These are phyloP conservation scores for Lichtheimia hyalospora DNA, from an alignment of 371 early-diverging fungal genomes.

Conservation along the genomic window DNA sequence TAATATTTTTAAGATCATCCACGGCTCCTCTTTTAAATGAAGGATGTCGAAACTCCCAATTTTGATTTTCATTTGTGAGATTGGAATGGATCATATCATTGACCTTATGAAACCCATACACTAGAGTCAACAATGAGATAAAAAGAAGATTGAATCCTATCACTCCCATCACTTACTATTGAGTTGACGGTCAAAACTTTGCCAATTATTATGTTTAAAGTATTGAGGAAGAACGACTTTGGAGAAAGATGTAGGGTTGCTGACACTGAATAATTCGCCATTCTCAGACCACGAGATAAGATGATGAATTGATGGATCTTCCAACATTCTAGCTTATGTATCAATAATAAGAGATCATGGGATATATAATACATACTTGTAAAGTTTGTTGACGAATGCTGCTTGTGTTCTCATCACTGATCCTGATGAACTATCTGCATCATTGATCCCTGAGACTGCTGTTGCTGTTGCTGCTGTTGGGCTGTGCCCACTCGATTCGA, in stretches of 20 bases:
- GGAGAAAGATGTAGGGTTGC: conserved; percentile 58
- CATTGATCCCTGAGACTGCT: background rate
- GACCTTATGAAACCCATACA: conserved; percentile 63
- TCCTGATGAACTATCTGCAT: conserved; percentile 7
- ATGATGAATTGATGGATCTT: conserved; percentile 55
- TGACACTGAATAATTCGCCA: conserved; percentile 68
- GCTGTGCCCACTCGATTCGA: too few species aligned
- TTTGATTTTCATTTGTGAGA: conserved; percentile 57
- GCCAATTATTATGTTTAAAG: conserved; percentile 88
- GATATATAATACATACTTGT: conserved; percentile 64
- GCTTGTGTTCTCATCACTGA: conserved; percentile 46
- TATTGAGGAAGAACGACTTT: conserved; percentile 67
- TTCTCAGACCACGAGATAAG: conserved; percentile 65
- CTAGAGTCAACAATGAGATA: conserved; percentile 16
- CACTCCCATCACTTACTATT: conserved; percentile 53
- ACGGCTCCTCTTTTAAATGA: conserved; percentile 65
- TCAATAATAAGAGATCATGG: background rate
- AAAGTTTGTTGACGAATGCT: conserved; percentile 71
- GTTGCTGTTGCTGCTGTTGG: too few species aligned
- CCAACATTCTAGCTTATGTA: conserved; percentile 46
- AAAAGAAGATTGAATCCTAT: background rate
- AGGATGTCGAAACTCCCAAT: conserved; percentile 73
- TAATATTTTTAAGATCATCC: conserved; percentile 59
- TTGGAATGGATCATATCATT: conserved; percentile 67
- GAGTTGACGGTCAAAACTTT: conserved; percentile 84